Evolutionary conservation across 2,329 filamentous ascomycete species (phyloP).

Genomic region (Colletotrichum lindemuthianum): DNA sequence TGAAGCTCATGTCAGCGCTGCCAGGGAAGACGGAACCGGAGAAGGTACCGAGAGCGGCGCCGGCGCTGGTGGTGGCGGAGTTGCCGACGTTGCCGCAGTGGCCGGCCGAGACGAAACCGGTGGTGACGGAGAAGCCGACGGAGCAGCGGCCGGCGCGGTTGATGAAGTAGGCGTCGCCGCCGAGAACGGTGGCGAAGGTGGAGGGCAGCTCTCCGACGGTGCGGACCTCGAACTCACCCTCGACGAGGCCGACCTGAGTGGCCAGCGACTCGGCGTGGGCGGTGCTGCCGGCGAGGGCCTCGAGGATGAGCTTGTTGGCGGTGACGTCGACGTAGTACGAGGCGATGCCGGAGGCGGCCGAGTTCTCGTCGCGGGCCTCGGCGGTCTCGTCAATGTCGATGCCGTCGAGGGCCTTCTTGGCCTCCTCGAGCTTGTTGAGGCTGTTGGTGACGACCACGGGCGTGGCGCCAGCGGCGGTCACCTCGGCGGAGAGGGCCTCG

Average conservation of each 20-base stretch:
- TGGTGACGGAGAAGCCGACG: slow-evolving; percentile 52
- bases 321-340: slow-evolving; percentile 51
- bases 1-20: slow-evolving; percentile 50
- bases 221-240: slow-evolving; percentile 49
- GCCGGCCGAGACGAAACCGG: slow-evolving; percentile 52
- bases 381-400: slow-evolving; percentile 46
- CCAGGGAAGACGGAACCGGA: slow-evolving; percentile 51
- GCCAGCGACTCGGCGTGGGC: slow-evolving; percentile 48
- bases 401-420: slow-evolving; percentile 53
- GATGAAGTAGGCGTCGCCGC: slow-evolving; percentile 52
- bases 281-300: slow-evolving; percentile 48
- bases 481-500: slow-evolving; percentile 46
- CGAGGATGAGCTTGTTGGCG: slow-evolving; percentile 52
- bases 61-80: slow-evolving; percentile 45
- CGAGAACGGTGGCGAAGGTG: slow-evolving; percentile 47
- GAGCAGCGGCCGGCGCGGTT: slow-evolving; percentile 47
- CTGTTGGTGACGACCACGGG: slow-evolving; percentile 46
- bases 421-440: slow-evolving; percentile 51
- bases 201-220: slow-evolving; percentile 46
- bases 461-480: slow-evolving; percentile 48
- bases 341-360: slow-evolving; percentile 45
- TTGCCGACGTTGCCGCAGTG: slow-evolving; percentile 49
- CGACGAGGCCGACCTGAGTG: slow-evolving; percentile 48
- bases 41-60: slow-evolving; percentile 48
- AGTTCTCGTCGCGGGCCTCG: slow-evolving; percentile 40